A percentile compares a stretch with the other conserved stretches of the same genome.
phyloP scores from a whole-genome alignment of 2,329 filamentous ascomycete species.

The Trichothecium roseum region DNA sequence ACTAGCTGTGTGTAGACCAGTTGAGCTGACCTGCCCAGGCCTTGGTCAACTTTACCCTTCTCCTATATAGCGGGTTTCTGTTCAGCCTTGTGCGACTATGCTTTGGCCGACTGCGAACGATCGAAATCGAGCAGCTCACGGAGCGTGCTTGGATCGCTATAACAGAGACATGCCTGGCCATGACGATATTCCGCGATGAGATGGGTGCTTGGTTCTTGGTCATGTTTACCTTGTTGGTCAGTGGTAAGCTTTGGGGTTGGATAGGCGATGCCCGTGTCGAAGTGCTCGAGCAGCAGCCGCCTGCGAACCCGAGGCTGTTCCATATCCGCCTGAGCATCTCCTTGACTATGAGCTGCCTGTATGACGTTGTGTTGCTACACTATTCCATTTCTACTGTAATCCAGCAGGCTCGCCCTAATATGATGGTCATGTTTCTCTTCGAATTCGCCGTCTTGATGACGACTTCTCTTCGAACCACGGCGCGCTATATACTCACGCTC shows the following conservation, averaged over 20 bases:
- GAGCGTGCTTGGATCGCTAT: slow-evolving; percentile 98
- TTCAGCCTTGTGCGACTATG: slow-evolving; percentile 83
- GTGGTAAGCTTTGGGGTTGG: slow-evolving; percentile 97
- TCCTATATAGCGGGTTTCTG: slow-evolving; percentile 70
- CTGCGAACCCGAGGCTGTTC: slow-evolving; percentile 78
- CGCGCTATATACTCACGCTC: slow-evolving; percentile 70
- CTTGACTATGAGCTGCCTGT: slow-evolving; percentile 65
- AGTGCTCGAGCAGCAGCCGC: slow-evolving; percentile 88
- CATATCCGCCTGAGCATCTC: slow-evolving; percentile 74
- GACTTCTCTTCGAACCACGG: slow-evolving; percentile 66
- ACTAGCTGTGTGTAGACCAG: background rate
- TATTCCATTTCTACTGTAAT: slow-evolving; percentile 79
- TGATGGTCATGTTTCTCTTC: slow-evolving; percentile 99
- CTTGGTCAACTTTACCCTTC: slow-evolving; percentile 79
- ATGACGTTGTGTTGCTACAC: slow-evolving; percentile 68
- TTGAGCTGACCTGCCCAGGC: slow-evolving; percentile 42
- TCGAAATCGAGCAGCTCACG: slow-evolving; percentile 94
- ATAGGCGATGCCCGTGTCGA: slow-evolving; percentile 93
- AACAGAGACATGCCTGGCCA: slow-evolving; percentile 90
- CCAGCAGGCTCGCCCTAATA: slow-evolving; percentile 80
- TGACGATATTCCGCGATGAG: slow-evolving; percentile 97
- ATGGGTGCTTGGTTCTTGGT: slow-evolving; percentile 89
- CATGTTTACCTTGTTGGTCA: slow-evolving; percentile 90
- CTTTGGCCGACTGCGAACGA: slow-evolving; percentile 80
- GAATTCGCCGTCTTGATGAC: slow-evolving; percentile 86